Evolutionary conservation across 2,329 filamentous ascomycete species (phyloP).

Genomic region (Colletotrichum tanaceti): DNA sequence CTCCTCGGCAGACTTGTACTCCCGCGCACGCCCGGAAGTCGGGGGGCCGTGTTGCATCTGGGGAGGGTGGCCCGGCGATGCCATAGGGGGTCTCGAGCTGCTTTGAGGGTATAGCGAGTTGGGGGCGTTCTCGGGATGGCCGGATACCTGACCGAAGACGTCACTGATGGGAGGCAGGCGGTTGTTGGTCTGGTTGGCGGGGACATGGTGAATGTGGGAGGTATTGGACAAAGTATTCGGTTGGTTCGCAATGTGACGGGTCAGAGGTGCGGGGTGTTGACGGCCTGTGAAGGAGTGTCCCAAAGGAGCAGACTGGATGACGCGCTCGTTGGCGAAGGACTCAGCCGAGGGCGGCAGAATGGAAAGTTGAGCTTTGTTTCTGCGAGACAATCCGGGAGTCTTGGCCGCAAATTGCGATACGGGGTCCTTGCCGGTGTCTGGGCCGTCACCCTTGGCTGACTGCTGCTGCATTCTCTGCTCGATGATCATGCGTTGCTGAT

Average conservation of each 20-base stretch:
- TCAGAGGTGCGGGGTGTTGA: constrained; percentile 80
- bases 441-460: constrained; percentile 80
- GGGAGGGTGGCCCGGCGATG: constrained; percentile 80
- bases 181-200: constrained; percentile 89
- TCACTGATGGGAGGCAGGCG: constrained; percentile 93
- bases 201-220: constrained; percentile 91
- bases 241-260: constrained; percentile 82
- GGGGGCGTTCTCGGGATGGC: constrained; percentile 67
- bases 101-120: constrained; percentile 68
- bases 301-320: constrained; percentile 95
- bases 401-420: constrained; percentile 68
- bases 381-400: constrained; percentile 78
- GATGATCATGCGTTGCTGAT: constrained; percentile 95
- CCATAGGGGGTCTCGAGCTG: constrained; percentile 71
- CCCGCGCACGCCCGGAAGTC: constrained; percentile 75
- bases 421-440: constrained; percentile 64
- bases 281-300: constrained; percentile 96
- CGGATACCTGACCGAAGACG: constrained; percentile 85
- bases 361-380: constrained; percentile 86
- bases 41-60: constrained; percentile 56
- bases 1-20: constrained; percentile 96
- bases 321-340: constrained; percentile 91
- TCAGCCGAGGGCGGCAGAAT: constrained; percentile 95
- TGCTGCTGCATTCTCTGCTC: constrained; percentile 91
- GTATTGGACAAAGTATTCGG: constrained; percentile 84